Base-by-base conservation (phyloP, 345 rosid genomes). In the Salix brachista region DNA sequence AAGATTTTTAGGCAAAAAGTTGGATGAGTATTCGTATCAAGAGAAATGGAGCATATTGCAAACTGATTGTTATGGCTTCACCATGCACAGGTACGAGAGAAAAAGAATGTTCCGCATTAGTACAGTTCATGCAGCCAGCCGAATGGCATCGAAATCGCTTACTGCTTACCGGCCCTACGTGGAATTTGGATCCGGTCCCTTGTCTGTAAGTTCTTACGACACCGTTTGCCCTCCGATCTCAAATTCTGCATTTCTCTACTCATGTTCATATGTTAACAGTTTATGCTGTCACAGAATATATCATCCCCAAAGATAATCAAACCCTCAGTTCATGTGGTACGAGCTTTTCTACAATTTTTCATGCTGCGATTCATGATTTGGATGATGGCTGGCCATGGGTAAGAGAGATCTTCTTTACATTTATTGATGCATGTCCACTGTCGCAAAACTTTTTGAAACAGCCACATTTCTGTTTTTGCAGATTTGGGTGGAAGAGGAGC, bases 101-200 rank as follows among this genome's bases (percentile, higher is more conserved):
- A 78, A 81, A 60, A 69, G 78, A 78, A 54, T 68, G n/a, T 70
- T 70, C 14, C 67, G 84, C n/a, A 30, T 77, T 4, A 69, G 78
- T 50, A 64, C 37, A n/a, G 68, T 68, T 67, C 80, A 62, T 48
- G 67, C 41, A 26, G 75, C 74, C 39, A 77, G 75, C 54, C 32
- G 78, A 64, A 73, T 81, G 80, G 80, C 78, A 62, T 81, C 75
- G 18, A 77, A 77, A 77, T 60, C 74, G 70, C 74, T 73, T 13
- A 16, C 78, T 1, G 12, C 48, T 69, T 81, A 77, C 61, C 74
- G 52, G 21, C 83, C 77, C 26, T 72, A 77, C 66, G 14, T 72
- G 67, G 48, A 77, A 42, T 68, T 81, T 48, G 56, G 76, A 69
- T 77, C 42, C 4, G 74, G 32, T 25, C 70, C 72, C 28, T 16